Evolutionary conservation across 306 rosid genomes (phyloP).

Genomic region (Acacia melanoxylon): DNA sequence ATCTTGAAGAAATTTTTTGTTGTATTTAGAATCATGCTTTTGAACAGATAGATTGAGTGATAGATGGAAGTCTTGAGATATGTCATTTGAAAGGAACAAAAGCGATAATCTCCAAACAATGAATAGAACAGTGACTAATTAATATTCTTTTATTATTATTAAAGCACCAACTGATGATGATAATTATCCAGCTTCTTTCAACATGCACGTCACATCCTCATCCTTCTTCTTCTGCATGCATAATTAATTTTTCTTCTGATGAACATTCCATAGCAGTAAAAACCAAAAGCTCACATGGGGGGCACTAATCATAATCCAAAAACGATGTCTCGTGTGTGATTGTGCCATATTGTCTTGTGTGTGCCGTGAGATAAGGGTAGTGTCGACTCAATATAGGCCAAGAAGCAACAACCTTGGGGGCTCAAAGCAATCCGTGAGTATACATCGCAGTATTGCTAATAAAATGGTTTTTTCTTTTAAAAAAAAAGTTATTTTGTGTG

Average conservation of each 20-base stretch:
- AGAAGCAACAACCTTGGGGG: slow-evolving; percentile 25
- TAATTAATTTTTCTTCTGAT: slow-evolving; percentile 6
- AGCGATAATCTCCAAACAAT: not conserved
- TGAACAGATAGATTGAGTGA: not conserved
- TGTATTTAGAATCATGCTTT: not conserved
- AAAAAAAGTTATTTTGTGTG: not conserved
- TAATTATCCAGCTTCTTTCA: not conserved
- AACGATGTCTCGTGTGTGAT: slow-evolving; percentile 4
- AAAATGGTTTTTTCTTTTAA: too few species aligned
- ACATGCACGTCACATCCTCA: not conserved
- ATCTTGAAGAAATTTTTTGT: not conserved
- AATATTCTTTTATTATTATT: not conserved
- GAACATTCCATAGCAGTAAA: slow-evolving; percentile 34
- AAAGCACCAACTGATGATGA: not conserved
- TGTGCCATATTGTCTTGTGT: not conserved
- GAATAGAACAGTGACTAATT: not conserved
- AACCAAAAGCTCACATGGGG: slow-evolving; percentile 40
- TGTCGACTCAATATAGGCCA: slow-evolving; percentile 18
- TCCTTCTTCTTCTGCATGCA: slow-evolving; percentile 4
- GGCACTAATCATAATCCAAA: slow-evolving; percentile 28
- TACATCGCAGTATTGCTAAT: not conserved
- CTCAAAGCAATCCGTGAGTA: slow-evolving; percentile 65
- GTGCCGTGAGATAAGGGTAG: slow-evolving; percentile 27
- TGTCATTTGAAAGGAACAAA: not conserved
- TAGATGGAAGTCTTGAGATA: not conserved